A percentile compares a stretch with the other conserved stretches of the same genome.
Conservation (phyloP, 768 basidiomycete species). For the Lentinula detonsa region DNA sequence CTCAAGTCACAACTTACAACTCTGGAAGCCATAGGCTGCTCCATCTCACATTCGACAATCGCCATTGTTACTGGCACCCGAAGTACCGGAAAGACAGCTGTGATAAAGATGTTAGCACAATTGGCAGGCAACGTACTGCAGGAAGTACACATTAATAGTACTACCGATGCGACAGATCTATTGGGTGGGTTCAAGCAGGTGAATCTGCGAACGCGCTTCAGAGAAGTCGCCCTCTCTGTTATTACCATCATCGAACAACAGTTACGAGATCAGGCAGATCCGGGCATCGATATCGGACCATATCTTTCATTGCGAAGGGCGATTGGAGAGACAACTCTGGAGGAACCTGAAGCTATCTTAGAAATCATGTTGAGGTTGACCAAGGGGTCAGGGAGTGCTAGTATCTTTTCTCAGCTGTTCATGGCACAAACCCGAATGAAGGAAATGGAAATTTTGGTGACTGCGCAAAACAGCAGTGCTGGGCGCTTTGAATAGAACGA, state of each 20-base stretch:
- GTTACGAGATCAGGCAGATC: slow-evolving; percentile 23
- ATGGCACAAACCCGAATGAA: slow-evolving; percentile 9
- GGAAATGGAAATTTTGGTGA: slow-evolving; percentile 4
- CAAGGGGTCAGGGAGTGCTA: background rate
- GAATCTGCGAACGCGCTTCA: slow-evolving; percentile 41
- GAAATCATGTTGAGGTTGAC: background rate
- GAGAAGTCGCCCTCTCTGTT: slow-evolving; percentile 32
- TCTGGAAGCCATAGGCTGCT: slow-evolving; percentile 71
- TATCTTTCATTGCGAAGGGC: background rate
- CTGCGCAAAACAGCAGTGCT: slow-evolving; percentile 17
- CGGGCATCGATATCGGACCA: background rate
- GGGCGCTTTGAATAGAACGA: slow-evolving; percentile 93
- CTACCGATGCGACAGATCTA: slow-evolving; percentile 91
- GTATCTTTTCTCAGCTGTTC: background rate
- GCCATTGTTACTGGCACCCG: slow-evolving; percentile 79
- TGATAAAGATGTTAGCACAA: slow-evolving; percentile 65
- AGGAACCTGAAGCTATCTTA: background rate
- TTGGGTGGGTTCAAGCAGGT: slow-evolving; percentile 95
- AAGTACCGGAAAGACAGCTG: slow-evolving; percentile 72
- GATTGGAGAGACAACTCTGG: background rate
- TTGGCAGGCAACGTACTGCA: slow-evolving; percentile 61
- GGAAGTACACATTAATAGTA: slow-evolving; percentile 76
- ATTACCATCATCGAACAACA: slow-evolving; percentile 30
- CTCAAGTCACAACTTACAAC: slow-evolving; percentile 58
- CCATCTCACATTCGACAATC: slow-evolving; percentile 75